Conservation (phyloP, 1,284 basidiomycete genomes). For the Ganoderma resinaceum region DNA sequence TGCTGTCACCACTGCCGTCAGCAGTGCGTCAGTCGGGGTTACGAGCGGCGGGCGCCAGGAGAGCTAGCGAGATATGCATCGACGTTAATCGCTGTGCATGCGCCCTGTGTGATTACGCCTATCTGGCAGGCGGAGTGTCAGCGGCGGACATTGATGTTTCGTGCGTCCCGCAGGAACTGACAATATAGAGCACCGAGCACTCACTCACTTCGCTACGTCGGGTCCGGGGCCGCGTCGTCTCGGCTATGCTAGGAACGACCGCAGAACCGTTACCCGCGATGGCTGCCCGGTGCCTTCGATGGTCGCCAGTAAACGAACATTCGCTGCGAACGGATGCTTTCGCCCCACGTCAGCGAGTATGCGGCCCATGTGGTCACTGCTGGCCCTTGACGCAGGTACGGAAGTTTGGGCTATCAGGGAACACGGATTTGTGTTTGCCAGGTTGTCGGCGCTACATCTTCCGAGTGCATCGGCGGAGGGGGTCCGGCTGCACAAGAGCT, state of each 20-base stretch:
- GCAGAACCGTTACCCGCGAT: not conserved
- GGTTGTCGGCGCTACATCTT: not conserved
- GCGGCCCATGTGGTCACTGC: no score
- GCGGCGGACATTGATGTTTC: not conserved
- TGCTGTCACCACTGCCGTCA: conserved; percentile 11
- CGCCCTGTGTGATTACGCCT: conserved; percentile 7
- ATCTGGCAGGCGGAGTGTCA: conserved; percentile 2
- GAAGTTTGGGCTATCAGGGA: not conserved
- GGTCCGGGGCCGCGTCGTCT: not conserved
- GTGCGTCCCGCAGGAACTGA: not conserved
- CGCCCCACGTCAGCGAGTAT: not conserved
- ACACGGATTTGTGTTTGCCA: not conserved
- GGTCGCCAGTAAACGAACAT: not conserved
- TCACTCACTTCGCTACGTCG: not conserved
- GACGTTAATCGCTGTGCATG: conserved; percentile 15
- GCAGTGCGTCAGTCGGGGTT: not conserved
- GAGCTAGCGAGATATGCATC: conserved; percentile 1
- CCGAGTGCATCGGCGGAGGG: conserved; percentile 8
- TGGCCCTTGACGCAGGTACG: conserved; percentile 4
- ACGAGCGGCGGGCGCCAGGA: not conserved
- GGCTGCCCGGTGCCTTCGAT: not conserved
- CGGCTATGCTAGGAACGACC: not conserved
- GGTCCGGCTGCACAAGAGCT: not conserved
- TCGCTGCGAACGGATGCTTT: not conserved
- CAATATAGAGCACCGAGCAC: not conserved